A percentile compares a stretch with the other conserved stretches of the same genome.
Evolutionary conservation across 768 basidiomycete species (phyloP).

Genomic region (Chalciporus sphaerocephalus): DNA sequence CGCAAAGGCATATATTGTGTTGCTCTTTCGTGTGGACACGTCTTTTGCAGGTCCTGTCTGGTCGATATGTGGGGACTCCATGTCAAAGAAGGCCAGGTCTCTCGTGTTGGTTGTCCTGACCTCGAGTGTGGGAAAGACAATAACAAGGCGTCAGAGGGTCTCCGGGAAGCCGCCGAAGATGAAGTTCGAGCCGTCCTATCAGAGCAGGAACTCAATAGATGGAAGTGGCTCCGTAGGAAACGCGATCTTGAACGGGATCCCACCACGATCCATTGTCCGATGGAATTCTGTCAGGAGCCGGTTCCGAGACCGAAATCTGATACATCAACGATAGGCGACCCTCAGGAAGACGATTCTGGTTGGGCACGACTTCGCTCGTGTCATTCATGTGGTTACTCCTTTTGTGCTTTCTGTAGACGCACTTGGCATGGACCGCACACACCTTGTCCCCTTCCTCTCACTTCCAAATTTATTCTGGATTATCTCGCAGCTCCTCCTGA

Average conservation of each 20-base stretch:
- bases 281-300: conserved; percentile 75
- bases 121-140: conserved; percentile 63
- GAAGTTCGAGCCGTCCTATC: conserved; percentile 71
- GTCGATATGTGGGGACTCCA: conserved; percentile 79
- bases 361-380: conserved; percentile 76
- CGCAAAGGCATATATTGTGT: conserved; percentile 75
- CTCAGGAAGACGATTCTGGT: conserved; percentile 50
- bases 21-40: conserved; percentile 64
- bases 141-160: conserved; percentile 21
- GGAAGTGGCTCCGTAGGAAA: conserved; percentile 76
- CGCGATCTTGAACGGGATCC: conserved; percentile 74
- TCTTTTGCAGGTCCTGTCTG: conserved; percentile 81
- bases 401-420: conserved; percentile 77
- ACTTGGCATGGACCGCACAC: conserved; percentile 86
- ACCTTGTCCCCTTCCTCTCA: conserved; percentile 62
- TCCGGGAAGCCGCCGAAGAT: conserved; percentile 57
- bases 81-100: conserved; percentile 74
- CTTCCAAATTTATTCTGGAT: conserved; percentile 60
- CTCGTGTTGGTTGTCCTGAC: conserved; percentile 76
- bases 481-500: conserved; percentile 58
- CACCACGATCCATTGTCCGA: conserved; percentile 74
- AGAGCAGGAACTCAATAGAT: conserved; percentile 60
- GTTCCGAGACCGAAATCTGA: conserved; percentile 52
- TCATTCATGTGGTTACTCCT: conserved; percentile 65
- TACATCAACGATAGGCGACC: conserved; percentile 11